Percentiles rank a stretch among this genome's conserved stretches.
These are phyloP conservation scores for Mycena kentingensis DNA, from an alignment of 768 basidiomycete species.

Conservation along the genomic window DNA sequence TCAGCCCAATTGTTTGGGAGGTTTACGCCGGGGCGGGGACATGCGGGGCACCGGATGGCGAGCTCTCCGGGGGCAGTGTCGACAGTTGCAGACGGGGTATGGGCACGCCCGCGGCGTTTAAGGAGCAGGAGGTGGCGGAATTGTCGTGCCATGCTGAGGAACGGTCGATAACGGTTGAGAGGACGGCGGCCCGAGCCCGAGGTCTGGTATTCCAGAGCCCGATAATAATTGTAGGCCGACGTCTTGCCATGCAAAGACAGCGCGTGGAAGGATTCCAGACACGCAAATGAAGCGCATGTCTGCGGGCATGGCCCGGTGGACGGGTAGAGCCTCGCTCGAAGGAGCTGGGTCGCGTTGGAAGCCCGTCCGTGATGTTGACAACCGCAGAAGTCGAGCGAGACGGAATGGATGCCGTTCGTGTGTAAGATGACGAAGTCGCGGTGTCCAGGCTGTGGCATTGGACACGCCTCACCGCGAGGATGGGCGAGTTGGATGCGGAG, in stretches of 20 bases:
- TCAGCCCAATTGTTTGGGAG: constrained; percentile 27
- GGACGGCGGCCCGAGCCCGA: constrained; percentile 1
- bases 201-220: constrained; percentile 3
- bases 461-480: constrained; percentile 7
- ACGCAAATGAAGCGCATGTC: neutral
- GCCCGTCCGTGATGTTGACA: too few relatives aligned
- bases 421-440: constrained; percentile 22
- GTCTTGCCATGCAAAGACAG: constrained; percentile 15
- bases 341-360: too few relatives aligned
- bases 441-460: neutral
- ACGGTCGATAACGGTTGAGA: constrained; percentile 6
- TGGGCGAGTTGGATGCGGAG: constrained; percentile 29
- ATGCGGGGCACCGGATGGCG: constrained; percentile 34
- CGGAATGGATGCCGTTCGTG: constrained; percentile 26
- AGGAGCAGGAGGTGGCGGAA: too few relatives aligned
- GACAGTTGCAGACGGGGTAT: too few relatives aligned
- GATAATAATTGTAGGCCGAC: constrained; percentile 16
- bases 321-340: too few relatives aligned
- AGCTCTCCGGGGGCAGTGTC: constrained; percentile 29
- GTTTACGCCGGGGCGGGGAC: constrained; percentile 32
- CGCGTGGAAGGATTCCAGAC: constrained; percentile 9
- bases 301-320: neutral
- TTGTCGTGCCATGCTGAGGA: constrained; percentile 10
- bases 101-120: too few relatives aligned
- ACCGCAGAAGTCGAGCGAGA: constrained; percentile 24